These are phyloP conservation scores for Euptelea pleiosperma DNA, from an alignment of 164 flowering plant species.

Conservation along the genomic window DNA sequence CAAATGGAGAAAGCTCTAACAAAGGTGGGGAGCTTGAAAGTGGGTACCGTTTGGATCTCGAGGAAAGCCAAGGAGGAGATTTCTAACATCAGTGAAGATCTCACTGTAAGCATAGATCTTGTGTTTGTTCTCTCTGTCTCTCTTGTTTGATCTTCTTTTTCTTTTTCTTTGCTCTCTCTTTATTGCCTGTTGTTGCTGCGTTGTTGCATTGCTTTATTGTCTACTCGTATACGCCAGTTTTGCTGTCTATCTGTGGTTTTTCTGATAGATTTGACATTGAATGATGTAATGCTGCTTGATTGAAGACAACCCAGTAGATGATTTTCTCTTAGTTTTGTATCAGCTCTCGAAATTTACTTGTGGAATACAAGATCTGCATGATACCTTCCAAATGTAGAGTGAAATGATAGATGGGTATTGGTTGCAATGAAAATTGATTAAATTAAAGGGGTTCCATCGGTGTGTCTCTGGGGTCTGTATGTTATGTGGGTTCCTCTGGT, in stretches of 20 bases:
- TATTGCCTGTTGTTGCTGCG: neutral
- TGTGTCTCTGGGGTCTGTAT: too few relatives aligned
- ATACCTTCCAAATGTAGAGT: neutral
- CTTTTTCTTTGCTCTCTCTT: neutral
- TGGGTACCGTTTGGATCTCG: conserved; percentile 73
- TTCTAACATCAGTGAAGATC: conserved; percentile 62
- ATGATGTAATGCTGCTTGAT: conserved; percentile 24
- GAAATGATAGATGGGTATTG: neutral
- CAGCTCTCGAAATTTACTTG: neutral
- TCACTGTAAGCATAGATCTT: conserved; percentile 47
- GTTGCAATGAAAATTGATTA: too few relatives aligned
- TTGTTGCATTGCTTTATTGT: neutral
- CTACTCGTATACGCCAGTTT: neutral
- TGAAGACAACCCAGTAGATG: conserved; percentile 4
- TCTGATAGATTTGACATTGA: conserved; percentile 4
- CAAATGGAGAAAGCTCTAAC: conserved; percentile 76
- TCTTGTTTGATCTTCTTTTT: neutral
- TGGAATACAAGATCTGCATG: conserved; percentile 17
- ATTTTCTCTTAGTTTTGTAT: conserved; percentile 3
- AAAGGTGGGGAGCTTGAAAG: conserved; percentile 59
- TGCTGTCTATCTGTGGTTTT: neutral
- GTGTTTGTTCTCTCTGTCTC: too few relatives aligned
- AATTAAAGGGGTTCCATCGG: too few relatives aligned
- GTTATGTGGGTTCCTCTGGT: too few relatives aligned
- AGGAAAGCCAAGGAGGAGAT: conserved; percentile 81